Evolutionary conservation across 2,329 filamentous ascomycete species (phyloP).

Genomic region (Sporothrix curviconia): DNA sequence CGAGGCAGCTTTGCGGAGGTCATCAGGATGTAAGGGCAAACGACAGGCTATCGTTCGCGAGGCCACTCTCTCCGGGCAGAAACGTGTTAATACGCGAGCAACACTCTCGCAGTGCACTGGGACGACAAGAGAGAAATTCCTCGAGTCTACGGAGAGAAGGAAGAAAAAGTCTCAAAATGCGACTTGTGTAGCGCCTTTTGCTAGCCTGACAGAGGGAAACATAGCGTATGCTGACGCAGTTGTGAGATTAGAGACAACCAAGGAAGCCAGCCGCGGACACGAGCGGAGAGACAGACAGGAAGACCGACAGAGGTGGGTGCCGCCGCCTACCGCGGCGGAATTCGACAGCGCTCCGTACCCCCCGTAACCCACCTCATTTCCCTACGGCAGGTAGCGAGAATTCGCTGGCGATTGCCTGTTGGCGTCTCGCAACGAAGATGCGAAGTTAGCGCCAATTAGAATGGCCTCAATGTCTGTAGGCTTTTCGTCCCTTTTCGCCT

Average conservation of each 20-base stretch:
- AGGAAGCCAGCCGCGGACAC: no score
- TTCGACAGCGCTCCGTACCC: background rate
- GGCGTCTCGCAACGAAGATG: background rate
- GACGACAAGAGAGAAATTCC: no score
- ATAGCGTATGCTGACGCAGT: constrained; percentile 2
- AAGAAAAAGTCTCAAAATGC: background rate
- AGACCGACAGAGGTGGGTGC: background rate
- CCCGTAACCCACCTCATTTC: background rate
- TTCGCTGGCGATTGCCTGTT: background rate
- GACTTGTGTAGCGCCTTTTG: background rate
- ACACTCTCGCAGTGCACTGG: no score
- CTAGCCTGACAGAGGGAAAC: constrained; percentile 1
- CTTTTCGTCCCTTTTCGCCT: constrained; percentile 7
- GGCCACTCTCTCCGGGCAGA: no score
- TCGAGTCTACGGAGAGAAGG: background rate
- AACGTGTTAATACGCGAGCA: no score
- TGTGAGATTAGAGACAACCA: no score
- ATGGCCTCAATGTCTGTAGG: background rate
- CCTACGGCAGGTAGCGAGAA: background rate
- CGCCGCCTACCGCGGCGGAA: background rate
- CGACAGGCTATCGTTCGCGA: no score
- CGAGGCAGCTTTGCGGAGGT: no score
- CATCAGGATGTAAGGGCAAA: no score
- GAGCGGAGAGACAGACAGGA: background rate
- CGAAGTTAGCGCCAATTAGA: background rate